Base-by-base conservation (phyloP, 768 basidiomycete species). In the Russula virescens region DNA sequence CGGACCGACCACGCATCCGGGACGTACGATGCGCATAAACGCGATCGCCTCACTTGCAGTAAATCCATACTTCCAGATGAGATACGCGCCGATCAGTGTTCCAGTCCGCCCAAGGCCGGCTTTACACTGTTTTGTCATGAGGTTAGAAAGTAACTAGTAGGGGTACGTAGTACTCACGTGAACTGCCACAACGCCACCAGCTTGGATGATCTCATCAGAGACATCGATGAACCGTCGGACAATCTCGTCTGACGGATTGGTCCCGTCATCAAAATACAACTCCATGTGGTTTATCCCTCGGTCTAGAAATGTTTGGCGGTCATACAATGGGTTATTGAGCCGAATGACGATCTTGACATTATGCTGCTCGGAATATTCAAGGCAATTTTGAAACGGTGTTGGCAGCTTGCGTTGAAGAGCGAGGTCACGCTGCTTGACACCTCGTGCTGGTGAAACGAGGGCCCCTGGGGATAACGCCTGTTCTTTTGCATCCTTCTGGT, bases 31-130 rank as follows among this genome's bases (percentile, higher is more conserved):
- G 21, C 97, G 88, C 97, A 98, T 98, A 75, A 95, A 98, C 0
- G 89, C 97, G 60, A 98, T 98, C 6, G 89, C 97, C 75, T 98
- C 93, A 55, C 87, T 83, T 1, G 96, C 96, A 19, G 94, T 93
- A 73, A 99, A 99, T 23, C 91, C 92, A 69, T 98, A 96, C 75
- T 98, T 98, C 91, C 97, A 99, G 64, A 97, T 91, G 59, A 99
- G 82, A 79, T 98, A 98, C 10, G 96, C 97, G 40, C 97, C 97
- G 64, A 99, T 96, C 62, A 99, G 80, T 5, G 94, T 96, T 4
- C 97, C 97, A 7, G 97, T 98, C 59, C 97, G 82, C 25, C 97
- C 97, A 13, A 99, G 81, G 46, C 97, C 97, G 53, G 97, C 97
- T 79, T 96, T 96, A 73, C 94, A 97, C 89, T 96, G 73, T 13